Evolutionary conservation across 371 early-diverging fungal genomes (phyloP).

Genomic region (Mucor lusitanicus): DNA sequence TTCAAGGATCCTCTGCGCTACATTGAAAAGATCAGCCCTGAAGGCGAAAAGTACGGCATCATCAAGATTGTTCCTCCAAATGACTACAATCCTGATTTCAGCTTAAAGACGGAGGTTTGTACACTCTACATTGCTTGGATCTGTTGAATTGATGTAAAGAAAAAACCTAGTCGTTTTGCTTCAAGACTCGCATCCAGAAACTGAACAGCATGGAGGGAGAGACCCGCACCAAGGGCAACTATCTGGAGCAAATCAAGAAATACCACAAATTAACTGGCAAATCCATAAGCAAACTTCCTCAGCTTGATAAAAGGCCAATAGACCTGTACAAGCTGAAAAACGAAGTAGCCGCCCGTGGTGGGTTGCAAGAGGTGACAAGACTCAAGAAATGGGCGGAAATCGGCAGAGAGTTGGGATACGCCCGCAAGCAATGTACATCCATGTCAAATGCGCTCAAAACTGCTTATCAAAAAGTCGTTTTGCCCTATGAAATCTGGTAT

Average conservation of each 20-base stretch:
- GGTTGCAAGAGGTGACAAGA: slow-evolving; percentile 79
- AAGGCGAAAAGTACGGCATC: slow-evolving; percentile 85
- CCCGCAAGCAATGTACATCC: slow-evolving; percentile 78
- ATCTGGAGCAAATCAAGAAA: slow-evolving; percentile 86
- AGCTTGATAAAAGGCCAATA: slow-evolving; percentile 81
- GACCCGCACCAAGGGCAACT: slow-evolving; percentile 86
- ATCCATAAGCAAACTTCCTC: slow-evolving; percentile 76
- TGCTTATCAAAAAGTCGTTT: slow-evolving; percentile 75
- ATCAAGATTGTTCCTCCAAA: slow-evolving; percentile 92
- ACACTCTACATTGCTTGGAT: background rate
- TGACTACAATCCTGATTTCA: slow-evolving; percentile 83
- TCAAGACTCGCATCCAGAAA: slow-evolving; percentile 87
- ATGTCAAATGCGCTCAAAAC: slow-evolving; percentile 84
- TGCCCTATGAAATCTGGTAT: slow-evolving; percentile 84
- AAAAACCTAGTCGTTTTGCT: slow-evolving; percentile 90
- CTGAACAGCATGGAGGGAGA: slow-evolving; percentile 92
- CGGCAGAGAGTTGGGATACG: slow-evolving; percentile 76
- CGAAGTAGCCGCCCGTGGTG: slow-evolving; percentile 82
- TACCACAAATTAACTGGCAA: slow-evolving; percentile 84
- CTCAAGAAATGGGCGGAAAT: slow-evolving; percentile 90
- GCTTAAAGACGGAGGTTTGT: slow-evolving; percentile 80
- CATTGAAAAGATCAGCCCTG: slow-evolving; percentile 78
- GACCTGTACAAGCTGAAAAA: slow-evolving; percentile 84
- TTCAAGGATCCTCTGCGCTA: slow-evolving; percentile 84
- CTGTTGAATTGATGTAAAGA: background rate